Base-by-base conservation (phyloP, 768 basidiomycete genomes). In the Terana coerulea region DNA sequence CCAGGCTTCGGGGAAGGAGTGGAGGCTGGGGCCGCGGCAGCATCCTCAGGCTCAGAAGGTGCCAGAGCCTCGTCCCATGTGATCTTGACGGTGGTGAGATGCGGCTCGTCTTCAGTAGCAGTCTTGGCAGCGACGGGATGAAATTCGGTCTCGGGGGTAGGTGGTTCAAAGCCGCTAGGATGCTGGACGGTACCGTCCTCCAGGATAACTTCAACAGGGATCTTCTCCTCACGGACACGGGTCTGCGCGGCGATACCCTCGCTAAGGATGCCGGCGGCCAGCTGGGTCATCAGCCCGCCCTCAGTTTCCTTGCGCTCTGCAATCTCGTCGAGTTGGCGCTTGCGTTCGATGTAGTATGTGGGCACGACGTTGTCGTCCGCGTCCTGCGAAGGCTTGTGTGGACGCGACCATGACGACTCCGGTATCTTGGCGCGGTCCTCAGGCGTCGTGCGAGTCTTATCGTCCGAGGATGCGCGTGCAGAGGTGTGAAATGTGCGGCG, bases 131-230 rank as follows among this genome's bases (percentile, higher is more conserved):
- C 61, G 31, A 56, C 52, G 7, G 61, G 61, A 35, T 65, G 64
- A 60, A 73, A 75, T 8, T 69, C 59, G 4, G 64, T 63, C 49
- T 60, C 69, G 42, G 74, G 67, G 1, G 74, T 75, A 2, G 74
- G 74, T 1, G 73, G 73, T 9, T 69, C 65, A 55, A 74, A 76
- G 1, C 75, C 75, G 26, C 71, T 73, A 1, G 74, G 67, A 43
- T 74, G 73, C 31, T 63, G 62, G 34, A 74, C 58, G 1, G 58
- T 68, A 21, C 75, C 75, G 44, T 76, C 73, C 26, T 48, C 51
- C 22, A 66, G 62, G 28, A 62, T 56, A 0, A 74, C 64, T 56
- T 76, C 75, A 21, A 72, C 72, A 1, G 75, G 75, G 5, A 76
- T 65, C 61, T 76, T 76, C 55, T 69, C 67, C 5, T 61, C 58